Conservation (phyloP, 805 yeast species). For the Cyberlindnera amylophila region DNA sequence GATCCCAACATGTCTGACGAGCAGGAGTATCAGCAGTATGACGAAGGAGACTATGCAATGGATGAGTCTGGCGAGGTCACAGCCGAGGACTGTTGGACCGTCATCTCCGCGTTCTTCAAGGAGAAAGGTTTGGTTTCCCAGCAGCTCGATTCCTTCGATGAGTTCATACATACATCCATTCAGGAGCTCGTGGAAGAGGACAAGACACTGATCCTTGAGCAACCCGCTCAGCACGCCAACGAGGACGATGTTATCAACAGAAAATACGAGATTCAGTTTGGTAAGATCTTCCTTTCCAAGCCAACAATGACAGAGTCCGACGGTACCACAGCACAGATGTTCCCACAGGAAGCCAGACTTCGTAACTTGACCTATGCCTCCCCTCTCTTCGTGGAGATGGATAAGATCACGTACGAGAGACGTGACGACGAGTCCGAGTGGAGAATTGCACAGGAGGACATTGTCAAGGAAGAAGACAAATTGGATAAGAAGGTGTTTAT, state of each 20-base stretch:
- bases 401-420: constrained; percentile 80
- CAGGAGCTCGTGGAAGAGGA: constrained; percentile 97
- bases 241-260: constrained; percentile 87
- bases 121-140: constrained; percentile 97
- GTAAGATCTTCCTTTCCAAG: constrained; percentile 91
- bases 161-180: constrained; percentile 92
- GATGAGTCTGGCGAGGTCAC: constrained; percentile 55
- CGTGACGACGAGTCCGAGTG: constrained; percentile 72
- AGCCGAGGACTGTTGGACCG: constrained; percentile 99
- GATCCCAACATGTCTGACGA: constrained; percentile 25
- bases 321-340: constrained; percentile 98
- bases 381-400: constrained; percentile 93
- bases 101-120: constrained; percentile 91
- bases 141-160: constrained; percentile 97
- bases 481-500: constrained; percentile 77
- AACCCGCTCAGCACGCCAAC: constrained; percentile 95
- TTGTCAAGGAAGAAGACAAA: constrained; percentile 49
- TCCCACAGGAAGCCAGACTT: constrained; percentile 96
- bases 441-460: constrained; percentile 52
- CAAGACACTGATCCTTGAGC: constrained; percentile 88
- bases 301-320: constrained; percentile 99
- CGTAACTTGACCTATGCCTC: constrained; percentile 95
- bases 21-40: constrained; percentile 25
- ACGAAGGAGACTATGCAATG: constrained; percentile 64
- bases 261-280: constrained; percentile 95